These are phyloP conservation scores for Ocimum tenuiflorum DNA, from an alignment of 257 asterid genomes.

Conservation along the genomic window DNA sequence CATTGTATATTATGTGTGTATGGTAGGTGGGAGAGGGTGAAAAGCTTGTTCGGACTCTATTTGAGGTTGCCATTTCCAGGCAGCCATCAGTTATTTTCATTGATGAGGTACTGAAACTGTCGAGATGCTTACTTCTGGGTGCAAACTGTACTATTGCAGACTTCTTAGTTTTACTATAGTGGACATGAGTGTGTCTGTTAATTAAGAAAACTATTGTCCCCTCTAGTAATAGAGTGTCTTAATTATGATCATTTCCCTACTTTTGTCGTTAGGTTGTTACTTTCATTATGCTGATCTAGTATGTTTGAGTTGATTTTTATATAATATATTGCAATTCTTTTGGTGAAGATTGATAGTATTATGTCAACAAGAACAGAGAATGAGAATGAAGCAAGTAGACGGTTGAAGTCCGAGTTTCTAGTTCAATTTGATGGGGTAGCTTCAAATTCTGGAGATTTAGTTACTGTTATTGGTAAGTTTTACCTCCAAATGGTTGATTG, in stretches of 20 bases:
- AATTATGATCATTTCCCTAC: neutral
- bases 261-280: neutral
- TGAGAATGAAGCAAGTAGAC: constrained; percentile 98
- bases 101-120: constrained; percentile 76
- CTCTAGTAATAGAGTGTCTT: neutral
- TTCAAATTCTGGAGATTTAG: constrained; percentile 74
- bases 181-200: neutral
- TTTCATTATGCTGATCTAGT: no score
- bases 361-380: constrained; percentile 89
- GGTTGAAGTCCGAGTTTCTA: constrained; percentile 91
- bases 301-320: neutral
- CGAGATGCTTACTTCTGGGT: constrained; percentile 6
- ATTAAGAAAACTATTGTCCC: neutral
- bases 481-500: constrained; percentile 9
- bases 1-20: constrained; percentile 14
- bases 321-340: neutral
- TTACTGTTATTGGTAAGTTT: constrained; percentile 78
- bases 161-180: neutral
- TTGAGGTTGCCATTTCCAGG: constrained; percentile 80
- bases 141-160: neutral
- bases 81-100: constrained; percentile 97
- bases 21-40: constrained; percentile 97
- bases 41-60: constrained; percentile 95
- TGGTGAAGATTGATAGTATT: constrained; percentile 82
- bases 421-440: constrained; percentile 96